These are phyloP conservation scores for Pythium rishiriense DNA, from an alignment of 352 stramenopile genomes.

Conservation along the genomic window DNA sequence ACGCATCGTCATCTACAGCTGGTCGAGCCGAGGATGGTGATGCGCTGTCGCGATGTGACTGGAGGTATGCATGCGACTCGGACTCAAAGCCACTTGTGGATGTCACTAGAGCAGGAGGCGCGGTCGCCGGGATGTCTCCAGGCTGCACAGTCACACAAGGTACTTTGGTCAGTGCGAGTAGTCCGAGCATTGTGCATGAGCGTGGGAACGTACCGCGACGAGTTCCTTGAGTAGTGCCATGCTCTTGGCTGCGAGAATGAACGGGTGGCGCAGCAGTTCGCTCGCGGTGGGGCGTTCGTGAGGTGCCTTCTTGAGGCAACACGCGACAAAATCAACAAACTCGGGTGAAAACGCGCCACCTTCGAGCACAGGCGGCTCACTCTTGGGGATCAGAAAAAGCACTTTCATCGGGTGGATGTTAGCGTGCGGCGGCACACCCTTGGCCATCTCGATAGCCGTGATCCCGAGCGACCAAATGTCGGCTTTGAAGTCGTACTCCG, in stretches of 20 bases:
- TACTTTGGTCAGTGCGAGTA: no score
- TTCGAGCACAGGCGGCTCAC: slow-evolving; percentile 86
- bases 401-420: slow-evolving; percentile 98
- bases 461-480: slow-evolving; percentile 88
- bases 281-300: slow-evolving; percentile 79
- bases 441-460: slow-evolving; percentile 89
- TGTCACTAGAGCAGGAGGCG: slow-evolving; percentile 1
- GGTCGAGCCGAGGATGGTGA: background rate
- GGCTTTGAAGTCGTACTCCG: slow-evolving; percentile 81
- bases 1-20: slow-evolving; percentile 45
- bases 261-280: slow-evolving; percentile 87
- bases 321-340: slow-evolving; percentile 89
- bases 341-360: slow-evolving; percentile 66
- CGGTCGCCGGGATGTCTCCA: background rate
- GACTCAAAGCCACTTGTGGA: slow-evolving; percentile 22
- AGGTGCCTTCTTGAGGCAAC: slow-evolving; percentile 88
- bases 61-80: slow-evolving; percentile 26
- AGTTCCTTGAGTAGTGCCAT: slow-evolving; percentile 75
- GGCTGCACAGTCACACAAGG: background rate
- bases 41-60: background rate
- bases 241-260: slow-evolving; percentile 71
- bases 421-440: slow-evolving; percentile 88
- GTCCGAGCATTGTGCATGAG: no score
- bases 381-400: slow-evolving; percentile 98
- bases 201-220: slow-evolving; percentile 35